These are phyloP conservation scores for Solanum sejunctum DNA, from an alignment of 257 asterid species.

Conservation along the genomic window DNA sequence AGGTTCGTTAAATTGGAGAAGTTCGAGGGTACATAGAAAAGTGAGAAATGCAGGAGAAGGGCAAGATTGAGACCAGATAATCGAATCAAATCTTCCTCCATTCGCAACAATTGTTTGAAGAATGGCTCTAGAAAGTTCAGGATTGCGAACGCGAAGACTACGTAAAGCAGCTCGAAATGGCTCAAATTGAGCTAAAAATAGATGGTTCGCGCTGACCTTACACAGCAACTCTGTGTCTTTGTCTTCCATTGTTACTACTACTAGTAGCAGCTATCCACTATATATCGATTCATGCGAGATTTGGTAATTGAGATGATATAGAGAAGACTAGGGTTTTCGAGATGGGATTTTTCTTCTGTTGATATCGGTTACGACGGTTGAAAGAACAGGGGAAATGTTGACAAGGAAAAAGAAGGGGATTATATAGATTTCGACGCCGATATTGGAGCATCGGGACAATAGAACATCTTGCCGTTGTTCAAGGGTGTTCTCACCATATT, in stretches of 20 bases:
- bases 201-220: slow-evolving; percentile 58
- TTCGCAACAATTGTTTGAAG: slow-evolving; percentile 54
- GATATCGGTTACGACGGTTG: not conserved
- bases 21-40: slow-evolving; percentile 61
- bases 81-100: slow-evolving; percentile 68
- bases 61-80: slow-evolving; percentile 70
- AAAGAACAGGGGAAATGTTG: not conserved
- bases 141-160: slow-evolving; percentile 68
- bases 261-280: not conserved
- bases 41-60: slow-evolving; percentile 70
- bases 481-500: too few species aligned
- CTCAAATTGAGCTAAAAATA: slow-evolving; percentile 83
- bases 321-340: not conserved
- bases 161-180: slow-evolving; percentile 79
- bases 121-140: slow-evolving; percentile 59
- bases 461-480: not conserved
- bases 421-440: slow-evolving; percentile 14
- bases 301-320: not conserved
- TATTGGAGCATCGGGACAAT: not conserved
- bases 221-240: slow-evolving; percentile 59
- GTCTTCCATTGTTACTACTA: slow-evolving; percentile 37
- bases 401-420: not conserved
- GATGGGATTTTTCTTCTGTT: not conserved
- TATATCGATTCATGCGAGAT: not conserved
- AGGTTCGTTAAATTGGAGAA: slow-evolving; percentile 71